A percentile compares a stretch with the other conserved stretches of the same genome.
Conservation (phyloP, 352 stramenopile genomes). For the Pythium scleroteichum region DNA sequence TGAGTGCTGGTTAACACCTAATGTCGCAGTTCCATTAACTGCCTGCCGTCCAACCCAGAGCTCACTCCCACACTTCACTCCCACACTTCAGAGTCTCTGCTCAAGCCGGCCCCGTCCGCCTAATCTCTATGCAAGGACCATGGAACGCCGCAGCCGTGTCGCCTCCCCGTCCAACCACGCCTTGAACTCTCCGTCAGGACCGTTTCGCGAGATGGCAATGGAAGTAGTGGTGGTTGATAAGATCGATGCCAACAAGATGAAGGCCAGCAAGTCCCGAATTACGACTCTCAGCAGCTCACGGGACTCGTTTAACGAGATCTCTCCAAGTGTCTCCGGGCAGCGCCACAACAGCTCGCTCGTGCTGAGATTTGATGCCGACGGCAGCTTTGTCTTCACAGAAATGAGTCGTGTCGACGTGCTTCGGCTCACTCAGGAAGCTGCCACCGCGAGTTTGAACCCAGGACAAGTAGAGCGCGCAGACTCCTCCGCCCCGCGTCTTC, state of each 20-base stretch:
- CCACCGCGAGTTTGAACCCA: conserved; percentile 17
- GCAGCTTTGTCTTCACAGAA: conserved; percentile 57
- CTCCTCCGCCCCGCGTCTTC: conserved; percentile 9
- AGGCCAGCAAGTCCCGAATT: too few species aligned
- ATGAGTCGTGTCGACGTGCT: conserved; percentile 65
- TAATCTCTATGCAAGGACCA: too few species aligned
- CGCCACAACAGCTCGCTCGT: conserved; percentile 23
- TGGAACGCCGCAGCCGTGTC: too few species aligned
- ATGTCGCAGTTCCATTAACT: too few species aligned
- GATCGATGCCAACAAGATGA: neutral
- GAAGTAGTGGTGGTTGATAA: conserved; percentile 3
- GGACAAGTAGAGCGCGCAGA: conserved; percentile 1
- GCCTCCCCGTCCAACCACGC: too few species aligned
- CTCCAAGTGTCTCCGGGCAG: conserved; percentile 12
- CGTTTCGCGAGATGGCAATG: neutral
- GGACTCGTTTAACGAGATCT: conserved; percentile 3
- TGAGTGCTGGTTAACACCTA: too few species aligned
- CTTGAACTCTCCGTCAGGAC: too few species aligned
- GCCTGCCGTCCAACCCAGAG: too few species aligned
- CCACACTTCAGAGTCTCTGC: conserved; percentile 11
- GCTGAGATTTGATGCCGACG: conserved; percentile 47
- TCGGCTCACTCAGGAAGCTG: conserved; percentile 58
- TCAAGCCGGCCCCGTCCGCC: too few species aligned
- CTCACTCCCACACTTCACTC: neutral
- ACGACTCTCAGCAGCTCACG: too few species aligned